Evolutionary conservation across 2,329 filamentous ascomycete species (phyloP), one percentile per base, ranked within the genome.

Genomic region (Penicillium sclerotigenum): DNA sequence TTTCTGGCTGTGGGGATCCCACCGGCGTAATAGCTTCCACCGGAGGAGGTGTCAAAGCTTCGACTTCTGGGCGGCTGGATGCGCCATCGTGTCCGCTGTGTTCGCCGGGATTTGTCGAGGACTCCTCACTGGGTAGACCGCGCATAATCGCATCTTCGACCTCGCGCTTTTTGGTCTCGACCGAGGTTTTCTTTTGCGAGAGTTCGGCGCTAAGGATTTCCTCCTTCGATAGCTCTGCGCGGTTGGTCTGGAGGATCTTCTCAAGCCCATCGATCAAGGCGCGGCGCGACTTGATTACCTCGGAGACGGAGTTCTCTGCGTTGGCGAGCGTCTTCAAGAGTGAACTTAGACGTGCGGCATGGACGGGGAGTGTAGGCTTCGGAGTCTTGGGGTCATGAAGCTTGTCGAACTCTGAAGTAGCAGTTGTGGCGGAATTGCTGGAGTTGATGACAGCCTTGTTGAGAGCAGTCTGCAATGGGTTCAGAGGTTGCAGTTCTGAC

Each of bases 61-160:
- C 93, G 55, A 96, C 82, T 64, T 92, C 86, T 1, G 93, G 92
- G 33, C 90, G 86, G 50, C 58, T n/a, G 14, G 65, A 45, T 73
- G 74, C 34, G 40, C 70, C 63, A 60, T 66, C 61, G n/a, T 65
- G 59, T 9, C 45, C 56, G 10, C 68, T 63, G 37, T 65, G 64
- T 31, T 72, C 73, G 38, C 75, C 59, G 64, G 79, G 69, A 47
- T 79, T 73, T 9, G 78, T 77, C 3, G 79, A 77, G 4, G 79
- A 75, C 10, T 83, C 78, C 9, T 86, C 82, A 1, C 84, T 82
- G 14, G 86, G 85, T 22, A 96, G 81, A 9, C 90, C 90, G 49
- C 88, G 85, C 83, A 99, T 91, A 64, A 99, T 97, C 47, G 85
- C 87, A 62, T 93, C 85, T 73, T 99, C 94, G 8, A 99, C 91